Conservation (phyloP, 2,329 filamentous ascomycete species). For the Aspergillus calidoustus region DNA sequence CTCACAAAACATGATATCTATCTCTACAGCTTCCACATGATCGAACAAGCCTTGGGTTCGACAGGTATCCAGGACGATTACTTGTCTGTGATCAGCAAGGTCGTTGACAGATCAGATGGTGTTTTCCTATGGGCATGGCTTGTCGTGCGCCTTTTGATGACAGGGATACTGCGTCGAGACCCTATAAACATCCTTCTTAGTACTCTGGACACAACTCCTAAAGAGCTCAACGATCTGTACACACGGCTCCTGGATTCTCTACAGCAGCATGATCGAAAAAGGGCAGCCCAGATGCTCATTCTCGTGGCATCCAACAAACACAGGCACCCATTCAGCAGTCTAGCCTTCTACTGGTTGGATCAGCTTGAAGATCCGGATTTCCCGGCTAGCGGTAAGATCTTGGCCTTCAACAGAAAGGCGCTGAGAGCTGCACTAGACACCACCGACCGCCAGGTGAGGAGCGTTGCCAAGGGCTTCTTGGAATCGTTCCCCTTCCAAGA, state of each 20-base stretch:
- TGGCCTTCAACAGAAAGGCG: too few species aligned
- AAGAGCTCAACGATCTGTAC: not conserved
- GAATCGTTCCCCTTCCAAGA: not conserved
- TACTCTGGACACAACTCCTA: not conserved
- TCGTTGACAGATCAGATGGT: not conserved
- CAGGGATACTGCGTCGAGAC: not conserved
- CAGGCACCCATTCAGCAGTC: too few species aligned
- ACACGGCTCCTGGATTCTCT: not conserved
- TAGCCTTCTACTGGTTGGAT: too few species aligned
- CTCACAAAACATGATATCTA: not conserved
- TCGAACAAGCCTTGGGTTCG: not conserved
- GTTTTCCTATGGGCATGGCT: slow-evolving; percentile 3
- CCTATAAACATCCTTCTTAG: not conserved
- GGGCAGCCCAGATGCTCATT: not conserved
- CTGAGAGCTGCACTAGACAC: not conserved
- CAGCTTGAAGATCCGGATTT: too few species aligned
- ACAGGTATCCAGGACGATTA: not conserved
- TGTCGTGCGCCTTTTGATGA: not conserved
- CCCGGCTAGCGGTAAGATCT: not conserved
- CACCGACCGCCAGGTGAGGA: not conserved
- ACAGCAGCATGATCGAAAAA: not conserved
- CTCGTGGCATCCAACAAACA: not conserved
- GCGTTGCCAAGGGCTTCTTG: not conserved
- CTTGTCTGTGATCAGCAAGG: not conserved
- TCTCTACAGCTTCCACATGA: not conserved